Conservation (phyloP, 2,329 filamentous ascomycete species). For the Periconia sp. region DNA sequence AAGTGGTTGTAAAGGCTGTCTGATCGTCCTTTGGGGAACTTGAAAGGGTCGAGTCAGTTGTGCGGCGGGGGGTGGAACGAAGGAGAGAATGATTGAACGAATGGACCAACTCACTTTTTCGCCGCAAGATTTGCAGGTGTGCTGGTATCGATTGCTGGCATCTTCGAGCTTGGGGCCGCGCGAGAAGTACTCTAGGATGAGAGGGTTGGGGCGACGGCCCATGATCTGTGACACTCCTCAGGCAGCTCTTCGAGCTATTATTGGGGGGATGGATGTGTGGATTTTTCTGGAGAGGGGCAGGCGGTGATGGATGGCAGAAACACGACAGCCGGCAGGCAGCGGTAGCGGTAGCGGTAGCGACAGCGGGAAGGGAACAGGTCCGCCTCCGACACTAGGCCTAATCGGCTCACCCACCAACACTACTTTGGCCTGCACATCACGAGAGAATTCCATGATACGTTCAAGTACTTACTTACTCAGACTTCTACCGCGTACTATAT, state of each 20-base stretch:
- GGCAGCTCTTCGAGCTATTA: not conserved
- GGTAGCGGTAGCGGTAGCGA: too few relatives aligned
- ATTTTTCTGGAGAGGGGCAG: not conserved
- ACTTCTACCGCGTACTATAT: too few relatives aligned
- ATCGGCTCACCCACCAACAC: too few relatives aligned
- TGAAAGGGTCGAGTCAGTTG: slow-evolving; percentile 21
- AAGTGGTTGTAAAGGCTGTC: slow-evolving; percentile 81
- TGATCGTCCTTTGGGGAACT: slow-evolving; percentile 84
- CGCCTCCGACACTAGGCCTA: too few relatives aligned
- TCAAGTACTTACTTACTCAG: too few relatives aligned
- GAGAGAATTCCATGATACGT: too few relatives aligned
- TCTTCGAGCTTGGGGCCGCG: slow-evolving; percentile 84
- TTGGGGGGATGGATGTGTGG: not conserved
- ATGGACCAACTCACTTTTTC: slow-evolving; percentile 57
- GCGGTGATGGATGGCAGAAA: not conserved
- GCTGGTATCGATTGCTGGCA: slow-evolving; percentile 87
- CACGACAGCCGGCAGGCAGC: not conserved
- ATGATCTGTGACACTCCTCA: slow-evolving; percentile 47
- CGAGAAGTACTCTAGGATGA: slow-evolving; percentile 87
- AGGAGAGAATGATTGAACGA: not conserved
- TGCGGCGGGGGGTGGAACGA: not conserved
- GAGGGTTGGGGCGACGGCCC: slow-evolving; percentile 80
- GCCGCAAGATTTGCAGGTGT: slow-evolving; percentile 86
- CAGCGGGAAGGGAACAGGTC: too few relatives aligned
- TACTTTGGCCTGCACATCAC: too few relatives aligned